These are phyloP conservation scores for Brassica napus DNA, from an alignment of 345 rosid genomes.

Conservation along the genomic window DNA sequence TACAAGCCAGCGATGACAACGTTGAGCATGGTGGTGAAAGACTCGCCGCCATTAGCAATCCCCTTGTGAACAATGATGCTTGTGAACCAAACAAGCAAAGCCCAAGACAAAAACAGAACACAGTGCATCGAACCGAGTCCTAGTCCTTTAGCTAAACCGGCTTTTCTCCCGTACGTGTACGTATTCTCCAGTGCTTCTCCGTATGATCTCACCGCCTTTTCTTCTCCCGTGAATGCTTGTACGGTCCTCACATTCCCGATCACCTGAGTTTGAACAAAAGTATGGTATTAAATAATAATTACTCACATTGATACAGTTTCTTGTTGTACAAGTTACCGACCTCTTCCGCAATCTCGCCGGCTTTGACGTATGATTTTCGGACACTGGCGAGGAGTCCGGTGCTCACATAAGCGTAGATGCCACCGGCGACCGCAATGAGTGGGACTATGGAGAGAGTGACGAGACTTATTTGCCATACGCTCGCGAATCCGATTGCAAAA, in stretches of 20 bases:
- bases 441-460: slow-evolving; percentile 95
- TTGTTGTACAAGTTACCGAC: slow-evolving; percentile 40
- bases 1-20: slow-evolving; percentile 95
- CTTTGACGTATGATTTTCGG: slow-evolving; percentile 84
- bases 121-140: slow-evolving; percentile 84
- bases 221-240: slow-evolving; percentile 94
- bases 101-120: slow-evolving; percentile 87
- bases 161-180: slow-evolving; percentile 69
- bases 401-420: slow-evolving; percentile 75
- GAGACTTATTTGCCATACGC: slow-evolving; percentile 97
- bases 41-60: slow-evolving; percentile 83
- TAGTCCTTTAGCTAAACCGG: slow-evolving; percentile 90
- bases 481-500: slow-evolving; percentile 72
- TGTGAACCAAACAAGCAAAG: slow-evolving; percentile 89
- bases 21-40: slow-evolving; percentile 99
- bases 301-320: not conserved
- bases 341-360: slow-evolving; percentile 98
- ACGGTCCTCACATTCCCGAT: slow-evolving; percentile 96
- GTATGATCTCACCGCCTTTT: slow-evolving; percentile 73
- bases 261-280: slow-evolving; percentile 49
- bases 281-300: slow-evolving; percentile 34
- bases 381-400: slow-evolving; percentile 76
- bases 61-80: slow-evolving; percentile 80
- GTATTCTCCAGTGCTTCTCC: slow-evolving; percentile 68
- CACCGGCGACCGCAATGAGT: slow-evolving; percentile 89